phyloP scores from a whole-genome alignment of 345 rosid genomes.

The Salix arbutifolia region DNA sequence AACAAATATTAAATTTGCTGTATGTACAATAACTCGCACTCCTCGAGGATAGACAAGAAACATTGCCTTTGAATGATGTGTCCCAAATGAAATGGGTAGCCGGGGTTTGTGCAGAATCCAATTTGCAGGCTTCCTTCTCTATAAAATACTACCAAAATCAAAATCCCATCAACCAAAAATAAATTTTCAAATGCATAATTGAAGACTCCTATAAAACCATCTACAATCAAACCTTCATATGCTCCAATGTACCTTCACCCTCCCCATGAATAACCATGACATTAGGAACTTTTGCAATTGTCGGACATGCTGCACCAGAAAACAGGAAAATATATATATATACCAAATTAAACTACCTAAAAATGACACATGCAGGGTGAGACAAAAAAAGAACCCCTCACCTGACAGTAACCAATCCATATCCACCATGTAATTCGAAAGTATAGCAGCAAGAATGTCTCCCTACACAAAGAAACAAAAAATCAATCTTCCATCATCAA shows the following conservation, averaged over 20 bases:
- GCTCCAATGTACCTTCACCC: slow-evolving; percentile 66
- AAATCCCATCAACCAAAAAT: neutral
- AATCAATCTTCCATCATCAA: neutral
- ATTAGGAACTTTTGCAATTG: slow-evolving; percentile 58
- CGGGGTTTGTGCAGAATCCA: slow-evolving; percentile 94
- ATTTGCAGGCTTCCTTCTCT: slow-evolving; percentile 73
- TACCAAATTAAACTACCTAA: neutral
- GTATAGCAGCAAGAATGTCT: slow-evolving; percentile 59
- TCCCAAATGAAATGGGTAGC: slow-evolving; percentile 79
- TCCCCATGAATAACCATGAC: slow-evolving; percentile 91
- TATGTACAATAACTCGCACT: slow-evolving; percentile 79
- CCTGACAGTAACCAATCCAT: slow-evolving; percentile 75
- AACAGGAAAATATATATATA: neutral
- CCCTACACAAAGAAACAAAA: slow-evolving; percentile 45
- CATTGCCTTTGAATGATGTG: slow-evolving; percentile 94
- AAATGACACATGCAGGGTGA: neutral
- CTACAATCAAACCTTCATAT: slow-evolving; percentile 61
- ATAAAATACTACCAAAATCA: slow-evolving; percentile 12
- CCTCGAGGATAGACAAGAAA: slow-evolving; percentile 80
- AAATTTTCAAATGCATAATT: neutral
- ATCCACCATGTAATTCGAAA: slow-evolving; percentile 96
- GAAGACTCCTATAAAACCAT: neutral
- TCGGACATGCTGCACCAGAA: slow-evolving; percentile 62
- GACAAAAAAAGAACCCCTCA: slow-evolving; percentile 17
- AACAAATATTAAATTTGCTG: slow-evolving; percentile 80